Percentiles rank a stretch among this genome's conserved stretches.
These are phyloP conservation scores for Suillus spraguei DNA, from an alignment of 768 basidiomycete genomes.

Conservation along the genomic window DNA sequence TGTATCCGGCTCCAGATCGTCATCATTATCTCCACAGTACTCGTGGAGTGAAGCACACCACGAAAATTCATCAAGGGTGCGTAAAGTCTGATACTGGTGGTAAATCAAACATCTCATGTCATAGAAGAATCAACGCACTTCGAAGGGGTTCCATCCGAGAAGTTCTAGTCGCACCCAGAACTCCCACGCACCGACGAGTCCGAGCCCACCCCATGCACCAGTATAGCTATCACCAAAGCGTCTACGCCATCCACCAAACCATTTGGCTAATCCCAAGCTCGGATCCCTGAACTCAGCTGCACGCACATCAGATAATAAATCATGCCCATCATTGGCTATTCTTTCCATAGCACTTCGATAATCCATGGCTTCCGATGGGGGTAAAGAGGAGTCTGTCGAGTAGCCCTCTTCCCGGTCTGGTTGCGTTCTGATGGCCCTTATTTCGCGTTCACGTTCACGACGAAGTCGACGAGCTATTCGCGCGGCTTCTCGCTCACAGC, in stretches of 20 bases:
- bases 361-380: slow-evolving; percentile 66
- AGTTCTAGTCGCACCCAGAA: slow-evolving; percentile 91
- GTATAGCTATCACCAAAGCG: slow-evolving; percentile 80
- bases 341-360: slow-evolving; percentile 63
- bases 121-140: slow-evolving; percentile 46
- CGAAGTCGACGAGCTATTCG: slow-evolving; percentile 57
- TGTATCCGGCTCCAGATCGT: slow-evolving; percentile 56
- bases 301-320: slow-evolving; percentile 77
- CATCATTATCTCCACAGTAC: slow-evolving; percentile 59
- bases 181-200: slow-evolving; percentile 88
- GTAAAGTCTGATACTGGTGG: slow-evolving; percentile 42
- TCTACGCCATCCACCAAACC: slow-evolving; percentile 75
- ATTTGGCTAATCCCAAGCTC: slow-evolving; percentile 62
- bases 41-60: slow-evolving; percentile 83
- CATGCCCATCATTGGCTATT: slow-evolving; percentile 51
- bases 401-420: slow-evolving; percentile 68
- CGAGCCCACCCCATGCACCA: slow-evolving; percentile 89
- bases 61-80: slow-evolving; percentile 73
- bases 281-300: slow-evolving; percentile 88
- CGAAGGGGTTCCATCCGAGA: slow-evolving; percentile 85
- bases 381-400: slow-evolving; percentile 81
- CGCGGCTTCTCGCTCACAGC: slow-evolving; percentile 59
- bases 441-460: slow-evolving; percentile 39
- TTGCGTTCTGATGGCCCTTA: slow-evolving; percentile 20
- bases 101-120: slow-evolving; percentile 13